Conservation (phyloP, 2,329 filamentous ascomycete species). For the Boeremia lycopersici region DNA sequence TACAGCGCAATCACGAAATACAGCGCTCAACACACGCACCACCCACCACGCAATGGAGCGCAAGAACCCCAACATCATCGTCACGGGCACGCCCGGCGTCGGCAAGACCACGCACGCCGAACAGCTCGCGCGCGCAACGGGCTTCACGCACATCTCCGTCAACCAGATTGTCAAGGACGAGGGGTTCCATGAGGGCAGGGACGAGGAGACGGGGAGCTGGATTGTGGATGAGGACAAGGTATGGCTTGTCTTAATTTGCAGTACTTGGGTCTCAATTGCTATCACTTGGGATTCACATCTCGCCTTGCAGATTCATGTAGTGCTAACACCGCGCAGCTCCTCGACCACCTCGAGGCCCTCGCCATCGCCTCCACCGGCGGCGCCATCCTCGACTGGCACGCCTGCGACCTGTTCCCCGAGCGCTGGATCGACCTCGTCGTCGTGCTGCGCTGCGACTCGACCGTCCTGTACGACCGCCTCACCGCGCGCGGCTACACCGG, state of each 20-base stretch:
- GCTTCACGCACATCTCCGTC: slow-evolving; percentile 81
- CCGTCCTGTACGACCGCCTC: slow-evolving; percentile 82
- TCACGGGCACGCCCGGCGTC: slow-evolving; percentile 94
- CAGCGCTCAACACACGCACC: too few species aligned
- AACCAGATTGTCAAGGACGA: slow-evolving; percentile 92
- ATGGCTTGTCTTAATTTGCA: slow-evolving; percentile 1
- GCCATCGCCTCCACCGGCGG: slow-evolving; percentile 70
- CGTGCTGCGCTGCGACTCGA: slow-evolving; percentile 82
- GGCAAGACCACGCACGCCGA: slow-evolving; percentile 95
- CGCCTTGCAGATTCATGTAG: too few species aligned
- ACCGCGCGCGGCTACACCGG: slow-evolving; percentile 79
- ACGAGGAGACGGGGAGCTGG: slow-evolving; percentile 84
- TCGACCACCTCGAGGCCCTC: slow-evolving; percentile 88
- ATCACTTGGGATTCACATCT: too few species aligned
- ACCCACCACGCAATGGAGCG: slow-evolving; percentile 43
- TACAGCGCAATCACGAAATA: too few species aligned
- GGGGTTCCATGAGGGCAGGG: slow-evolving; percentile 84
- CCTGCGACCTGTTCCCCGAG: slow-evolving; percentile 91
- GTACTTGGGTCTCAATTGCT: too few species aligned
- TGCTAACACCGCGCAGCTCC: slow-evolving; percentile 58
- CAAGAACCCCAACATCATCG: slow-evolving; percentile 79
- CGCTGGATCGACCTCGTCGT: slow-evolving; percentile 96
- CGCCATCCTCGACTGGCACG: slow-evolving; percentile 96
- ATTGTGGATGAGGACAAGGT: slow-evolving; percentile 98
- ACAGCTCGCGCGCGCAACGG: slow-evolving; percentile 74